Percentiles rank a stretch among this genome's conserved stretches.
phyloP scores from a whole-genome alignment of 1,284 basidiomycete species.

The Apiotrichum gamsii region DNA sequence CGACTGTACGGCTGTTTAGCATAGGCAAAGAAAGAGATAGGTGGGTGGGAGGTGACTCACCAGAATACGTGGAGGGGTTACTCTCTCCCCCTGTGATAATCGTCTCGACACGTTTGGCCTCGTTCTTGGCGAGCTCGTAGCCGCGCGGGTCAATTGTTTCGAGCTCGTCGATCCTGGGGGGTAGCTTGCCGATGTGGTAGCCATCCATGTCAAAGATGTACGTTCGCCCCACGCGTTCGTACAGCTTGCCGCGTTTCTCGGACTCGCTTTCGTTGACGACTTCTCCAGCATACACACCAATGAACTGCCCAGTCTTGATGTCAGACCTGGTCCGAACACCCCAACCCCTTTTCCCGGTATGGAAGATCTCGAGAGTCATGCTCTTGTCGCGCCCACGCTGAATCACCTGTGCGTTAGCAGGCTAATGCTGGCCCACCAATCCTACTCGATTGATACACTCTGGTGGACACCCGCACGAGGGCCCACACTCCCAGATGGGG shows the following conservation, averaged over 20 bases:
- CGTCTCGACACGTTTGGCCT: neutral
- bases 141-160: too few relatives aligned
- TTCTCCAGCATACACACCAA: constrained; percentile 82
- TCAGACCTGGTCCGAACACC: constrained; percentile 58
- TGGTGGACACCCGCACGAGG: constrained; percentile 68
- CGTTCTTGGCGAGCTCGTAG: constrained; percentile 28
- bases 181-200: constrained; percentile 55
- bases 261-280: constrained; percentile 62
- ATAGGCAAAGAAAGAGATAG: too few relatives aligned
- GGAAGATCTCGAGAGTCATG: constrained; percentile 62
- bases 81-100: constrained; percentile 37
- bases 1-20: constrained; percentile 54
- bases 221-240: constrained; percentile 69
- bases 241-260: constrained; percentile 60
- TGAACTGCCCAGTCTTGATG: constrained; percentile 63
- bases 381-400: constrained; percentile 65
- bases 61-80: constrained; percentile 36
- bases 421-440: constrained; percentile 5
- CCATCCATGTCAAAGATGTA: constrained; percentile 81
- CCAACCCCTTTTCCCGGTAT: constrained; percentile 62
- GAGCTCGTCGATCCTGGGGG: constrained; percentile 15
- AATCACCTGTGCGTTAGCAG: constrained; percentile 56
- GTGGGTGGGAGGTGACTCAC: constrained; percentile 19
- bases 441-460: constrained; percentile 73
- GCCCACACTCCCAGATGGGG: constrained; percentile 83